Evolutionary conservation across 495 filamentous ascomycete species (phyloP).

Genomic region (Podospora fimiseda): DNA sequence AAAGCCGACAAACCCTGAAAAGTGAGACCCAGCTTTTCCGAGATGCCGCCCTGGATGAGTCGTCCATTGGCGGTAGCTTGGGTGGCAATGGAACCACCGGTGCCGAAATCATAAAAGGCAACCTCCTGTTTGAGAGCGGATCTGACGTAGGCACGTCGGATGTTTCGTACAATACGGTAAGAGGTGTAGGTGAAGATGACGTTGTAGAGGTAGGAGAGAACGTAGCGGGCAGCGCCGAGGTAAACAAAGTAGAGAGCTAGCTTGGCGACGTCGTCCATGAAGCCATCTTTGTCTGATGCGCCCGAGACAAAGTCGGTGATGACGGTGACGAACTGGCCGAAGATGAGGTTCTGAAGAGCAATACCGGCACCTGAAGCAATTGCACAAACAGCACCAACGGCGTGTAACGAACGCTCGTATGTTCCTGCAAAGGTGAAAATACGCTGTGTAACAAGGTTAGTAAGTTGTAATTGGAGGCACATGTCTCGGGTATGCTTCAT

Average conservation of each 20-base stretch:
- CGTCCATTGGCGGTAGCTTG: conserved; percentile 84
- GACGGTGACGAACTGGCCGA: conserved; percentile 27
- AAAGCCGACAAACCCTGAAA: conserved; percentile 68
- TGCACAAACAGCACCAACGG: conserved; percentile 10
- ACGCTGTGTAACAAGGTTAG: conserved; percentile 8
- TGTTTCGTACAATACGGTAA: conserved; percentile 26
- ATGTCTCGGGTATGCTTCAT: conserved; percentile 12
- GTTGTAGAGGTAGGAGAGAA: conserved; percentile 38
- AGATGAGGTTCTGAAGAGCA: conserved; percentile 33
- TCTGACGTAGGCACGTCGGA: conserved; percentile 32
- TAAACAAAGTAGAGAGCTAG: conserved; percentile 46
- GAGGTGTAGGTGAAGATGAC: conserved; percentile 14
- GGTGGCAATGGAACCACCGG: conserved; percentile 81
- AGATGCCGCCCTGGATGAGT: conserved; percentile 74
- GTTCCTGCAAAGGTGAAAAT: conserved; percentile 17
- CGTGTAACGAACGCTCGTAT: conserved; percentile 15
- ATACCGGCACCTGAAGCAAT: conserved; percentile 29
- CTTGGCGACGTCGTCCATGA: conserved; percentile 10
- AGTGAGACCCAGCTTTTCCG: conserved; percentile 74
- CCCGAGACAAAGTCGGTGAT: conserved; percentile 19
- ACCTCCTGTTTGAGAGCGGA: conserved; percentile 44
- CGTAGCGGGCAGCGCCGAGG: conserved; percentile 47
- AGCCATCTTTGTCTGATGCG: neutral
- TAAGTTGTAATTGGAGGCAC: neutral
- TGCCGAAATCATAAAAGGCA: conserved; percentile 79